These are phyloP conservation scores for Cladophialophora chaetospira DNA, from an alignment of 2,329 filamentous ascomycete genomes.

Conservation along the genomic window DNA sequence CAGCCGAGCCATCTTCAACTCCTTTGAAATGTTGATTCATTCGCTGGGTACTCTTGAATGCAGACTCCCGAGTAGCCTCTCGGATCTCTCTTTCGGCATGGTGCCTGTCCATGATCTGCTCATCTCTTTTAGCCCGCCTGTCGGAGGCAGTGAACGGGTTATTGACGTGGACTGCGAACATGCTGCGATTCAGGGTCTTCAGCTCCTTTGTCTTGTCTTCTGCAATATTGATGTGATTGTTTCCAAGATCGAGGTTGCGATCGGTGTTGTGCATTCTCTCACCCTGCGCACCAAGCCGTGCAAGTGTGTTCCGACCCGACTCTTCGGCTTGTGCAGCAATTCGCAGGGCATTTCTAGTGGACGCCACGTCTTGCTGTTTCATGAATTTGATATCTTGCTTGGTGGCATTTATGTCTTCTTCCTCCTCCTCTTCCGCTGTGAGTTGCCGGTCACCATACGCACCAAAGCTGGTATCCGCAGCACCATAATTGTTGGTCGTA, in stretches of 20 bases:
- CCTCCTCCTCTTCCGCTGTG: constrained; percentile 77
- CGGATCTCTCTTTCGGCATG: constrained; percentile 57
- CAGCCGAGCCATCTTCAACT: constrained; percentile 56
- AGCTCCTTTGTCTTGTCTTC: constrained; percentile 81
- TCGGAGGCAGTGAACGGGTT: constrained; percentile 75
- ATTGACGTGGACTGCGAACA: constrained; percentile 81
- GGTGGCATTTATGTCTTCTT: constrained; percentile 70
- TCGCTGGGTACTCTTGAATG: constrained; percentile 58
- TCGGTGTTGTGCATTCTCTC: constrained; percentile 82
- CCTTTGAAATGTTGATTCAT: constrained; percentile 67
- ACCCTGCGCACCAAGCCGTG: constrained; percentile 73
- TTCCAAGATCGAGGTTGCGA: constrained; percentile 76
- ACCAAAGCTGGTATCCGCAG: constrained; percentile 44
- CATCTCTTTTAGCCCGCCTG: constrained; percentile 65
- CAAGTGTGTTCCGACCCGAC: constrained; percentile 70
- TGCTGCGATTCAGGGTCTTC: constrained; percentile 81
- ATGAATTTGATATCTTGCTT: constrained; percentile 74
- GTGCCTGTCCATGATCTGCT: constrained; percentile 68
- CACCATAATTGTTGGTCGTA: constrained; percentile 36
- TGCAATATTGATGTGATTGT: constrained; percentile 73
- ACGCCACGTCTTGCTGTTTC: constrained; percentile 76
- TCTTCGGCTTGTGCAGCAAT: constrained; percentile 70
- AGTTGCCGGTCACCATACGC: constrained; percentile 71
- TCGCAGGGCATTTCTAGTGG: constrained; percentile 68
- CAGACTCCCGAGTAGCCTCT: constrained; percentile 58